A percentile compares a stretch with the other conserved stretches of the same genome.
These are phyloP conservation scores for Blastomyces gilchristii DNA, from an alignment of 2,329 filamentous ascomycete species.

Conservation along the genomic window DNA sequence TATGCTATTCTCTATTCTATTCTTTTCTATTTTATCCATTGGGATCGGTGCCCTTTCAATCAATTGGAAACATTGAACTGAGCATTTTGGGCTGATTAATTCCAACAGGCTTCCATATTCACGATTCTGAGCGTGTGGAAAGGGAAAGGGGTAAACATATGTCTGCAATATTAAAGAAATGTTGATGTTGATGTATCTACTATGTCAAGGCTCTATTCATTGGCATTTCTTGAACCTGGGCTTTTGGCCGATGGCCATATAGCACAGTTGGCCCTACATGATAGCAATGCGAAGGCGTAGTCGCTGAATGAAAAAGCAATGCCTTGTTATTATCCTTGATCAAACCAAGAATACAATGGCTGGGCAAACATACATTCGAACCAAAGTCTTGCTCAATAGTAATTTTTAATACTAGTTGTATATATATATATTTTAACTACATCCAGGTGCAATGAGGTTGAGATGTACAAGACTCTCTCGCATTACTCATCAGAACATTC, in stretches of 20 bases:
- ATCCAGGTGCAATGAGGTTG: not conserved
- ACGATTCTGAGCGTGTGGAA: conserved; percentile 27
- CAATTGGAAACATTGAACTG: not conserved
- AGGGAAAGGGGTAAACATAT: not conserved
- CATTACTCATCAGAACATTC: not conserved
- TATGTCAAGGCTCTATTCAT: not conserved
- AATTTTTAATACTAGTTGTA: not conserved
- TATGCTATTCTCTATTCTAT: not conserved
- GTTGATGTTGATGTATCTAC: not conserved
- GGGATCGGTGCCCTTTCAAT: not conserved
- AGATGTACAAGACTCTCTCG: not conserved
- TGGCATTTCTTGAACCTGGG: not conserved
- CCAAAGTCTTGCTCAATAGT: not conserved
- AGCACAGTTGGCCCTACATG: not conserved
- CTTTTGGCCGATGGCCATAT: not conserved
- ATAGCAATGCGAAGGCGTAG: not conserved
- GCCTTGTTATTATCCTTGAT: not conserved
- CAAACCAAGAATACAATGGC: not conserved
- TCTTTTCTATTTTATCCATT: not conserved
- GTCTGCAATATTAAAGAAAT: too few species aligned
- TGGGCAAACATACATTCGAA: not conserved
- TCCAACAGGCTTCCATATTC: conserved; percentile 37
- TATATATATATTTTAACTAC: not conserved
- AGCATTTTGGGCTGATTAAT: conserved; percentile 11
- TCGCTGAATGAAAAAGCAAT: not conserved